Evolutionary conservation across 192 early-diverging fungal species (phyloP).

Genomic region (Backusella macrospora): DNA sequence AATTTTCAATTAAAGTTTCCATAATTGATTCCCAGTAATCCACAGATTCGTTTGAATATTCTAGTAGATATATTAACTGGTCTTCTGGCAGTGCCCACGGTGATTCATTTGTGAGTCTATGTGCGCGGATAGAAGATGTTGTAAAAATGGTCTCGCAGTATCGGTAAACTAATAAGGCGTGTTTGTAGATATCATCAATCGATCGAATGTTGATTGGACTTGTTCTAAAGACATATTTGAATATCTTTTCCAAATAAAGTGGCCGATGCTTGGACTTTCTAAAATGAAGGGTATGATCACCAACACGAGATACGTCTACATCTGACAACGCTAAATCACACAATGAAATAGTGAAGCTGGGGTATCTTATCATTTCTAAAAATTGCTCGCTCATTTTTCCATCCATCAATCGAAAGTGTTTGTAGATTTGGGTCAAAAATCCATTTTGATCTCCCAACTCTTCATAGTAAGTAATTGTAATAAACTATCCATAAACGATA

Average conservation of each 20-base stretch:
- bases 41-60: neutral
- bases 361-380: slow-evolving; percentile 13
- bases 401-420: neutral
- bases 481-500: neutral
- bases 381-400: neutral
- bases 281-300: neutral
- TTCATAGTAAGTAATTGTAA: neutral
- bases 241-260: slow-evolving; percentile 16
- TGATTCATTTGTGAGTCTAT: neutral
- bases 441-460: neutral
- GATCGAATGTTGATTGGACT: neutral
- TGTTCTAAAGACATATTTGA: slow-evolving; percentile 11
- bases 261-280: neutral
- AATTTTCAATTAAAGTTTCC: neutral
- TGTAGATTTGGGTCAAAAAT: neutral
- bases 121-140: neutral
- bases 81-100: neutral
- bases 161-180: neutral
- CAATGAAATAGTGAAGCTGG: neutral
- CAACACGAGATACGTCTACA: neutral
- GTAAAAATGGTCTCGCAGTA: slow-evolving; percentile 2
- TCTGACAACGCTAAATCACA: slow-evolving; percentile 13
- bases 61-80: neutral
- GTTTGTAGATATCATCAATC: neutral
- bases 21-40: slow-evolving; percentile 7